Conservation (phyloP, 2,329 filamentous ascomycete species). For the Mycocentrospora acerina region DNA sequence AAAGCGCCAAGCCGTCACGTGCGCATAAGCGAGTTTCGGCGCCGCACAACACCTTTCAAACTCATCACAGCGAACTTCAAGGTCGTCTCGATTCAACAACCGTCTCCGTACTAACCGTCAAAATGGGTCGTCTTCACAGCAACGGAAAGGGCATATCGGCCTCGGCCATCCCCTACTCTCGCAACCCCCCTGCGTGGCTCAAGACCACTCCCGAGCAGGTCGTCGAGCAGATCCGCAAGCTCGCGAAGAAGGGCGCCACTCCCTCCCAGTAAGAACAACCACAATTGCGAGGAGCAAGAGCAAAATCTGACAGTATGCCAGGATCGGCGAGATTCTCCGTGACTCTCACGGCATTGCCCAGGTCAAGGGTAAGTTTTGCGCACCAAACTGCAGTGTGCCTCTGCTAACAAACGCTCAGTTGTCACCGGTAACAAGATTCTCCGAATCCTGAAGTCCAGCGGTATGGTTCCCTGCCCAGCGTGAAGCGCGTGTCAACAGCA, state of each 20-base stretch:
- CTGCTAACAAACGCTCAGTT: conserved; percentile 43
- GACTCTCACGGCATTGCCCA: conserved; percentile 98
- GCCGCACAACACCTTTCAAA: conserved; percentile 10
- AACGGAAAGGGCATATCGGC: conserved; percentile 99
- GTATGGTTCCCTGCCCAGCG: conserved; percentile 65
- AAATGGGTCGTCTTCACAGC: conserved; percentile 97
- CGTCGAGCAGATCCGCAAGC: conserved; percentile 98
- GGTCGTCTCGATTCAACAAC: conserved; percentile 19
- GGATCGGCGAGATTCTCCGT: conserved; percentile 96
- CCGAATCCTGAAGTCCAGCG: conserved; percentile 94
- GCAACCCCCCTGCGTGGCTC: conserved; percentile 88
- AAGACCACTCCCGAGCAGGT: conserved; percentile 99
- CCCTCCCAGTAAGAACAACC: conserved; percentile 67
- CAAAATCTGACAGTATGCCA: conserved; percentile 14
- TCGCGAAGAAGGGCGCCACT: conserved; percentile 97
- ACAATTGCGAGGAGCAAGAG: not conserved
- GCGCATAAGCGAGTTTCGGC: conserved; percentile 7
- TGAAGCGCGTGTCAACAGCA: conserved; percentile 46
- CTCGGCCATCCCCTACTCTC: conserved; percentile 96
- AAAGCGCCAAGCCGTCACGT: conserved; percentile 15
- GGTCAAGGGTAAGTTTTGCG: conserved; percentile 76
- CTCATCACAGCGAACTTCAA: conserved; percentile 15
- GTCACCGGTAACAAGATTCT: conserved; percentile 96
- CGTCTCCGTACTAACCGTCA: conserved; percentile 45
- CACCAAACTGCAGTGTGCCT: not conserved